Percentiles rank a stretch among this genome's conserved stretches.
Evolutionary conservation across 352 stramenopile species (phyloP).

Genomic region (Blastocystis sp.): DNA sequence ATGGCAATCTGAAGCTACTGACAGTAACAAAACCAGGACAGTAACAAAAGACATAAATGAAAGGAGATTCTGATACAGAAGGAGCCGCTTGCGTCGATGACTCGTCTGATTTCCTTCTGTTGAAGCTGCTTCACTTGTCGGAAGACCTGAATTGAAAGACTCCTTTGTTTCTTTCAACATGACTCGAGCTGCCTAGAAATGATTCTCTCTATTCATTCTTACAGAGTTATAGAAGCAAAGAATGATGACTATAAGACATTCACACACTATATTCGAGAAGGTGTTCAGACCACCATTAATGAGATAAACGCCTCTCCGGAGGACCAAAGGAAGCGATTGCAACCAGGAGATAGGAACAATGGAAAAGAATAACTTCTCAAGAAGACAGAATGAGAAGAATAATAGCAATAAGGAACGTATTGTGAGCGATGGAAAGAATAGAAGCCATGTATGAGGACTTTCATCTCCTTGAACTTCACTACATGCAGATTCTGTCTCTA

Average conservation of each 20-base stretch:
- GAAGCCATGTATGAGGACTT: not conserved
- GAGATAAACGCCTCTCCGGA: not conserved
- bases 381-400: not conserved
- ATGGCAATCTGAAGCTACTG: not conserved
- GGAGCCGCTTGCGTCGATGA: not conserved
- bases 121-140: not conserved
- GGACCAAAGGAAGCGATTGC: not conserved
- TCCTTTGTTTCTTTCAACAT: not conserved
- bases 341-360: not conserved
- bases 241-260: not conserved
- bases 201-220: not conserved
- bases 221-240: not conserved
- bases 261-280: not conserved
- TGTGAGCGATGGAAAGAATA: not conserved
- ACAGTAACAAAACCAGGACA: not conserved
- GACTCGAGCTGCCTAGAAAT: too few relatives aligned
- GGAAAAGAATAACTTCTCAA: not conserved
- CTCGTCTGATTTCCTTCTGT: not conserved
- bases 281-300: not conserved
- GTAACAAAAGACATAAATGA: not conserved
- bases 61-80: not conserved
- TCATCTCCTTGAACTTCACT: not conserved
- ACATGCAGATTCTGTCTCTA: not conserved
- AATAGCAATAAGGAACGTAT: not conserved
- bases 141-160: not conserved